Percentiles rank a stretch among this genome's conserved stretches.
Evolutionary conservation across 805 yeast genomes (phyloP).

Genomic region (Brettanomyces nanus): DNA sequence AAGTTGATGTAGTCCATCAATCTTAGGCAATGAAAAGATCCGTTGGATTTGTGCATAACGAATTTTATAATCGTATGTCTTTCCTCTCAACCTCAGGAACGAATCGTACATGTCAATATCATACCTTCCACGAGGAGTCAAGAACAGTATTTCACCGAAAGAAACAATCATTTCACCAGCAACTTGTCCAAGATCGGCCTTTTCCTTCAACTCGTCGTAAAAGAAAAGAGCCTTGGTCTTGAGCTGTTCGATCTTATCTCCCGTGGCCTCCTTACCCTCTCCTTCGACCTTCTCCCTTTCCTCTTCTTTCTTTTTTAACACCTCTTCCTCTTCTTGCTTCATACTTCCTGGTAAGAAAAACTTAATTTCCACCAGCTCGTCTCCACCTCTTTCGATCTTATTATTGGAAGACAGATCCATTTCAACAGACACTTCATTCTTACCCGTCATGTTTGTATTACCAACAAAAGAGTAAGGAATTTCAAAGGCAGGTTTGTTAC

Average conservation of each 20-base stretch:
- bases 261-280: slow-evolving; percentile 21
- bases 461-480: slow-evolving; percentile 73
- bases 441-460: slow-evolving; percentile 85
- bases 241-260: slow-evolving; percentile 32
- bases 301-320: slow-evolving; percentile 13
- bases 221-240: slow-evolving; percentile 75
- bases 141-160: slow-evolving; percentile 80
- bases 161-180: slow-evolving; percentile 94
- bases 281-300: slow-evolving; percentile 9
- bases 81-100: slow-evolving; percentile 88
- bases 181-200: slow-evolving; percentile 89
- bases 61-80: slow-evolving; percentile 93
- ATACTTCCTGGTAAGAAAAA: slow-evolving; percentile 83
- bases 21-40: slow-evolving; percentile 85
- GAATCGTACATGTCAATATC: slow-evolving; percentile 89
- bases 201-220: slow-evolving; percentile 85
- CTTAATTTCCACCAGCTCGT: slow-evolving; percentile 90
- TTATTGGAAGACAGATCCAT: slow-evolving; percentile 43
- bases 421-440: slow-evolving; percentile 89
- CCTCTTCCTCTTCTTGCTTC: slow-evolving; percentile 20
- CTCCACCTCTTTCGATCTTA: slow-evolving; percentile 66
- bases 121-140: slow-evolving; percentile 98
- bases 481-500: slow-evolving; percentile 87
- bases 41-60: slow-evolving; percentile 87
- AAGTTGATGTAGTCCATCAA: slow-evolving; percentile 86